These are phyloP conservation scores for Calcarisporium arbuscula DNA, from an alignment of 2,329 filamentous ascomycete genomes.

Conservation along the genomic window DNA sequence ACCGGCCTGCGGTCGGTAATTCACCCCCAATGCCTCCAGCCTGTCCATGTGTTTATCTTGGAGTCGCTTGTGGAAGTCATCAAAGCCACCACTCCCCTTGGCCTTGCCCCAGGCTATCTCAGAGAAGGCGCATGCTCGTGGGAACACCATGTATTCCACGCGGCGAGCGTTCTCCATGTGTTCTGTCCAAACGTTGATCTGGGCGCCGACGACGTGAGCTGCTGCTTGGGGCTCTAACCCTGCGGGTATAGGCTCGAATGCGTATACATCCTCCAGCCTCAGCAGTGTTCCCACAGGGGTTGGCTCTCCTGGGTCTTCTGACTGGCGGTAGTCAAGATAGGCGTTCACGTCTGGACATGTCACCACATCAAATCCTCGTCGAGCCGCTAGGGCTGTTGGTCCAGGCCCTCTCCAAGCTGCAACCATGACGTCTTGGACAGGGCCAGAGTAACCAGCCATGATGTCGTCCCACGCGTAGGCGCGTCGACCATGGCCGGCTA, in stretches of 20 bases:
- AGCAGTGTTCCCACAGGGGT: constrained; percentile 10
- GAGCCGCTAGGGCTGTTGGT: constrained; percentile 10
- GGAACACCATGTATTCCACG: constrained; percentile 12
- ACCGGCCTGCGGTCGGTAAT: constrained; percentile 11
- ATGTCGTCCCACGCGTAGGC: constrained; percentile 14
- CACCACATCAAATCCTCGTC: constrained; percentile 12
- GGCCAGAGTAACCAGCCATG: constrained; percentile 9
- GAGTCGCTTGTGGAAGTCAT: constrained; percentile 6
- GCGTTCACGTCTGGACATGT: constrained; percentile 11
- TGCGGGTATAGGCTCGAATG: constrained; percentile 8
- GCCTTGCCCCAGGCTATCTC: constrained; percentile 12
- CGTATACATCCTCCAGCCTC: constrained; percentile 10
- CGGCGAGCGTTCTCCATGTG: constrained; percentile 12
- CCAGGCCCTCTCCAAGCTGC: constrained; percentile 12
- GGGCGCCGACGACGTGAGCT: constrained; percentile 9
- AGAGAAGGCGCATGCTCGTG: constrained; percentile 10
- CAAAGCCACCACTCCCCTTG: background rate
- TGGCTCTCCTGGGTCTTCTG: constrained; percentile 11
- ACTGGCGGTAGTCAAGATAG: constrained; percentile 14
- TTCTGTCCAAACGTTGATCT: constrained; percentile 14
- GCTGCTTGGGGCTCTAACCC: too few relatives aligned
- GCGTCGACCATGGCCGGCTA: constrained; percentile 9
- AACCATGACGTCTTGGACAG: constrained; percentile 7
- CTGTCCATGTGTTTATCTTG: constrained; percentile 4
- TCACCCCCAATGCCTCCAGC: constrained; percentile 9